phyloP scores from a whole-genome alignment of 257 asterid genomes.

The Nicotiana tabacum region DNA sequence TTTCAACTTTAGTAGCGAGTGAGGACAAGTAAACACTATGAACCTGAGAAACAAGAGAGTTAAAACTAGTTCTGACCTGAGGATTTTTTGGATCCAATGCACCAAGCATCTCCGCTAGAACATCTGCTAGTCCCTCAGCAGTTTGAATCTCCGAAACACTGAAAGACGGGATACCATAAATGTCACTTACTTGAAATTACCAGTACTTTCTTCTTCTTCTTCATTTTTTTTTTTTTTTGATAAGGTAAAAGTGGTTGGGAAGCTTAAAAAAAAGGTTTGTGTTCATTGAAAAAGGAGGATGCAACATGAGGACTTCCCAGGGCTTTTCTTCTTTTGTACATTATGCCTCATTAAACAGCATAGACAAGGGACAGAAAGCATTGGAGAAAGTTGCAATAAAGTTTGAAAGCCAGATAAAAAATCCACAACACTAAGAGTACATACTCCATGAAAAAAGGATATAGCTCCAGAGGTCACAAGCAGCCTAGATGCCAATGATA shows the following conservation, averaged over 20 bases:
- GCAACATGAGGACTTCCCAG: too few relatives aligned
- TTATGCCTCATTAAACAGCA: neutral
- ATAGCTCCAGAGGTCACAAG: neutral
- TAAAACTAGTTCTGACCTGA: slow-evolving; percentile 40
- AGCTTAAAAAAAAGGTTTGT: too few relatives aligned
- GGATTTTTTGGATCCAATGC: slow-evolving; percentile 73
- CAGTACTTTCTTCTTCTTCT: neutral
- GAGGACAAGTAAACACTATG: neutral
- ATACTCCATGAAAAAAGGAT: neutral
- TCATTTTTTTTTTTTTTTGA: too few relatives aligned
- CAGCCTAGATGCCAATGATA: neutral
- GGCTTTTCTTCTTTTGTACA: neutral
- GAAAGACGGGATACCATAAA: slow-evolving; percentile 12
- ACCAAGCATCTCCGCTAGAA: slow-evolving; percentile 77
- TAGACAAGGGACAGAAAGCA: neutral
- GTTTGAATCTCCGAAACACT: slow-evolving; percentile 81
- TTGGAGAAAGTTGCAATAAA: neutral
- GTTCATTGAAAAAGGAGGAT: too few relatives aligned
- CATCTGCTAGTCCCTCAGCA: slow-evolving; percentile 79
- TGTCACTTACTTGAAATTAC: neutral
- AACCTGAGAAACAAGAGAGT: neutral
- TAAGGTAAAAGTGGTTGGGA: too few relatives aligned
- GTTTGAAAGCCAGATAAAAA: neutral
- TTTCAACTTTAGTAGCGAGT: neutral
- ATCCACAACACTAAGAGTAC: neutral